A percentile compares a stretch with the other conserved stretches of the same genome.
Evolutionary conservation across 352 stramenopile genomes (phyloP).

Genomic region (Phytophthora sp.): DNA sequence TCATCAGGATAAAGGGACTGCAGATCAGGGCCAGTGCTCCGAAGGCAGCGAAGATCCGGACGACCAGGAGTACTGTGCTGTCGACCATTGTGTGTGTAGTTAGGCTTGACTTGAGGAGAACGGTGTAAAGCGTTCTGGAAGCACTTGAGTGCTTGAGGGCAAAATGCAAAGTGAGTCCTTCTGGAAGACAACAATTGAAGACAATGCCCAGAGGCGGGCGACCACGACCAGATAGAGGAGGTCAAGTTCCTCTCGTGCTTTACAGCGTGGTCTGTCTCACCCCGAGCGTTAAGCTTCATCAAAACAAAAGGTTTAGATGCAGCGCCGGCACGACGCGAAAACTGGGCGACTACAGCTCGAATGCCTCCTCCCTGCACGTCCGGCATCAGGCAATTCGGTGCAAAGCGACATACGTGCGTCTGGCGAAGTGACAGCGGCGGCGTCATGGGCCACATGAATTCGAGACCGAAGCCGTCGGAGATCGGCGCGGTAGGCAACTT

Average conservation of each 20-base stretch:
- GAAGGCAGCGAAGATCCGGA: constrained; percentile 36
- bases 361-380: constrained; percentile 3
- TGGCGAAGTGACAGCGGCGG: constrained; percentile 2
- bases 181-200: neutral
- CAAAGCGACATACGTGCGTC: neutral
- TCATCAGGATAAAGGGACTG: constrained; percentile 46
- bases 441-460: neutral
- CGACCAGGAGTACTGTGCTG: constrained; percentile 25
- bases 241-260: neutral
- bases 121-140: neutral
- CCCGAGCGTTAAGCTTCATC: constrained; percentile 7
- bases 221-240: neutral
- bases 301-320: constrained; percentile 23
- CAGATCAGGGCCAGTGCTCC: constrained; percentile 39
- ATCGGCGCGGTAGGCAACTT: too few species aligned
- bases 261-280: constrained; percentile 19
- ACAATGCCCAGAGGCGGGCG: too few species aligned
- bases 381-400: constrained; percentile 1
- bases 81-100: constrained; percentile 14
- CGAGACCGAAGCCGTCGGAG: neutral
- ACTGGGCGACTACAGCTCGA: neutral
- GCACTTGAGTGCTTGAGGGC: constrained; percentile 1
- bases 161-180: constrained; percentile 16
- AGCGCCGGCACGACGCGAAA: neutral
- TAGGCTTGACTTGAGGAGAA: neutral